A percentile compares a stretch with the other conserved stretches of the same genome.
phyloP scores from a whole-genome alignment of 176 grass and related monocot genomes.

The Oryza brachyantha region DNA sequence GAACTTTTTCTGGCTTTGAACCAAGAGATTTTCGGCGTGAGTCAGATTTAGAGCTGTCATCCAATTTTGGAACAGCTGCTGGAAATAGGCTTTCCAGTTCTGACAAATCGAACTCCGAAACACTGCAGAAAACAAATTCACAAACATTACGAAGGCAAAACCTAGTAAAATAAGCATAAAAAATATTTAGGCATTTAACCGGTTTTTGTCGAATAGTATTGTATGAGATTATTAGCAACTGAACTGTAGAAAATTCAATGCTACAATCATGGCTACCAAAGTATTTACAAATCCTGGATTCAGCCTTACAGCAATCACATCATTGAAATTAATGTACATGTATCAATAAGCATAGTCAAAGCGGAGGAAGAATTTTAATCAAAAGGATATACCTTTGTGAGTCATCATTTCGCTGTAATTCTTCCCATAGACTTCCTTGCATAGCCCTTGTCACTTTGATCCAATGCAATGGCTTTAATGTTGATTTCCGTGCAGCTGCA shows the following conservation, averaged over 20 bases:
- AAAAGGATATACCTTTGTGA: conserved; percentile 55
- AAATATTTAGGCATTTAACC: neutral
- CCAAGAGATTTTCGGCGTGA: conserved; percentile 88
- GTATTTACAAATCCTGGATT: conserved; percentile 1
- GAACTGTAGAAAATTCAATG: conserved; percentile 1
- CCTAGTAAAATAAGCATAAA: conserved; percentile 12
- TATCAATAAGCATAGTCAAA: neutral
- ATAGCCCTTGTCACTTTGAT: conserved; percentile 84
- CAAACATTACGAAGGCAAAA: conserved; percentile 26
- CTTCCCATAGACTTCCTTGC: conserved; percentile 97
- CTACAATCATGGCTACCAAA: conserved; percentile 5
- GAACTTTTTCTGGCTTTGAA: conserved; percentile 93
- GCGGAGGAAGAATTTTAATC: conserved; percentile 7
- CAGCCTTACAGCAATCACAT: neutral
- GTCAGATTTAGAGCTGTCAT: conserved; percentile 66
- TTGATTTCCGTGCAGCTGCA: conserved; percentile 67
- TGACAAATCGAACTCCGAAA: conserved; percentile 87
- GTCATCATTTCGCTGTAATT: conserved; percentile 78
- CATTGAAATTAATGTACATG: conserved; percentile 7
- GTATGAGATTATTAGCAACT: neutral
- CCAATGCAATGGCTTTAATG: conserved; percentile 91
- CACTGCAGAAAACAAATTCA: conserved; percentile 52
- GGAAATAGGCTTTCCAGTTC: conserved; percentile 93
- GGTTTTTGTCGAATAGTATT: neutral
- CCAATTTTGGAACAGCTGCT: conserved; percentile 64